phyloP scores from a whole-genome alignment of 805 yeast genomes.

The Metschnikowia matae region DNA sequence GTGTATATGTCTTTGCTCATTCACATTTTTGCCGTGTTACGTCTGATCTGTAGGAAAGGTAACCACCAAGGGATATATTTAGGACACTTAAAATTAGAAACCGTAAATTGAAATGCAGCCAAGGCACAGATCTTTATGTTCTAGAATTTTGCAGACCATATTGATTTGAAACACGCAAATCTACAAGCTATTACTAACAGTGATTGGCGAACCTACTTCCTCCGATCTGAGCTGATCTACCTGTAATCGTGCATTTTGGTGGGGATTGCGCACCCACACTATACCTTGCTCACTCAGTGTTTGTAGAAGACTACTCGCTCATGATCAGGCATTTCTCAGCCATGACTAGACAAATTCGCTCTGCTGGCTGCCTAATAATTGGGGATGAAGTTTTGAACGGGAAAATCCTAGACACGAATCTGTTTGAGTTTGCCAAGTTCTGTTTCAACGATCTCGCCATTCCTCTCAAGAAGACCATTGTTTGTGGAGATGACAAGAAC shows the following conservation, averaged over 20 bases:
- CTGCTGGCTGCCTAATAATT: slow-evolving; percentile 57
- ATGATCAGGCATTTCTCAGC: slow-evolving; percentile 9
- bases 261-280: slow-evolving; percentile 3
- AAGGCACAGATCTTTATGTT: too few species aligned
- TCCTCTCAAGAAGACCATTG: slow-evolving; percentile 59
- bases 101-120: too few species aligned
- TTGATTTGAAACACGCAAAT: not conserved
- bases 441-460: slow-evolving; percentile 64
- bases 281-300: not conserved
- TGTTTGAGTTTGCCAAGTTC: slow-evolving; percentile 62
- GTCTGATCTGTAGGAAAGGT: too few species aligned
- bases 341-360: slow-evolving; percentile 21
- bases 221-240: not conserved
- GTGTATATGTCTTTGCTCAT: too few species aligned
- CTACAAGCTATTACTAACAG: not conserved
- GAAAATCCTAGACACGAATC: slow-evolving; percentile 76
- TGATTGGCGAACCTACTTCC: not conserved
- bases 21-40: too few species aligned
- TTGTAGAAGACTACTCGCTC: not conserved
- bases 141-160: not conserved
- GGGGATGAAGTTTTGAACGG: slow-evolving; percentile 91
- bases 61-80: too few species aligned
- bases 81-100: too few species aligned
- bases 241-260: not conserved
- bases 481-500: slow-evolving; percentile 70